phyloP scores from a whole-genome alignment of 768 basidiomycete species.

The Mycena leptocephala region DNA sequence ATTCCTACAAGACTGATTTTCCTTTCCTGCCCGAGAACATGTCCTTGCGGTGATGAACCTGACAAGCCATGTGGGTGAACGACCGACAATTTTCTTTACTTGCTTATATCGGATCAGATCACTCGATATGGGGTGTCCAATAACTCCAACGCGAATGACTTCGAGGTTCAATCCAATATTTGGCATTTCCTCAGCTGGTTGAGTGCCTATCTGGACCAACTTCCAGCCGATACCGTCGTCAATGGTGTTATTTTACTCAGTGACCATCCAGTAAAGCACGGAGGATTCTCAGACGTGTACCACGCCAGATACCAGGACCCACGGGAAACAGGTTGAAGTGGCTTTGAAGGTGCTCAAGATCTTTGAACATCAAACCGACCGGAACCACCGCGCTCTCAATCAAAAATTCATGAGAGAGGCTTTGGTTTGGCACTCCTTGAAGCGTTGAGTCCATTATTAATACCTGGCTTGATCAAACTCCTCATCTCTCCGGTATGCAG shows the following conservation, averaged over 20 bases:
- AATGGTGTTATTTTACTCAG: not conserved
- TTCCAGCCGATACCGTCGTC: not conserved
- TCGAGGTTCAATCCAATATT: not conserved
- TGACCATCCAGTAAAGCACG: not conserved
- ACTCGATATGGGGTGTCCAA: not conserved
- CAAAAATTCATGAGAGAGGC: not conserved
- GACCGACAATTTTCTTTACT: not conserved
- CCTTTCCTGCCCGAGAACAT: not conserved
- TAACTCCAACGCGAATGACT: not conserved
- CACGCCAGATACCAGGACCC: not conserved
- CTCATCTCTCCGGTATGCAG: not conserved
- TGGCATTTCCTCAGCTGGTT: not conserved
- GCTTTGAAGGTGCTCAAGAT: too few relatives aligned
- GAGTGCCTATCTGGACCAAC: not conserved
- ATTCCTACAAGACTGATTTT: not conserved
- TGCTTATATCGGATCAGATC: not conserved
- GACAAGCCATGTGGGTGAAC: not conserved
- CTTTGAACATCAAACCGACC: not conserved
- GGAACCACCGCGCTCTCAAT: not conserved
- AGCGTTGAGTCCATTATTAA: not conserved
- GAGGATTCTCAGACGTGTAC: not conserved
- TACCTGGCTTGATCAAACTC: not conserved
- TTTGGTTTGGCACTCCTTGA: not conserved
- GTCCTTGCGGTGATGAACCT: not conserved
- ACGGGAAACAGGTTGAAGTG: too few relatives aligned